Evolutionary conservation across 805 yeast species (phyloP).

Genomic region (Candida takata): DNA sequence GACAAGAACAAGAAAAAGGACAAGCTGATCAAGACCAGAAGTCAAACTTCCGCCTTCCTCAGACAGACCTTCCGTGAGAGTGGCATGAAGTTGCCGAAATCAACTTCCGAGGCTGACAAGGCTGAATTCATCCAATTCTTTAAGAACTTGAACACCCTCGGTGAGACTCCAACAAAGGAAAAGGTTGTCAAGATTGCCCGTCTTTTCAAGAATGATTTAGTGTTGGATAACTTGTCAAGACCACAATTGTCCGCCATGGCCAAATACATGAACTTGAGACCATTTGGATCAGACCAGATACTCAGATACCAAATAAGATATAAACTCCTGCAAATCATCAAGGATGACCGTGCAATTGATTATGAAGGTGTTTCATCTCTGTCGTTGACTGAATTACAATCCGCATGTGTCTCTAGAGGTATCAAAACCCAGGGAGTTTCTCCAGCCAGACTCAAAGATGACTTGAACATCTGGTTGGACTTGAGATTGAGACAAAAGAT

Average conservation of each 20-base stretch:
- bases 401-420: slow-evolving; percentile 92
- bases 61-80: slow-evolving; percentile 60
- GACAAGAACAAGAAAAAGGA: slow-evolving; percentile 54
- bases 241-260: slow-evolving; percentile 91
- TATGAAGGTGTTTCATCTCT: slow-evolving; percentile 89
- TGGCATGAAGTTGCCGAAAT: slow-evolving; percentile 61
- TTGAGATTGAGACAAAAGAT: slow-evolving; percentile 83
- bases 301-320: slow-evolving; percentile 91
- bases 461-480: slow-evolving; percentile 81
- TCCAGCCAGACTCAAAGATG: slow-evolving; percentile 77
- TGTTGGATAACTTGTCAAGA: slow-evolving; percentile 85
- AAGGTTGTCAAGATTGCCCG: slow-evolving; percentile 80
- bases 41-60: slow-evolving; percentile 53
- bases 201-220: slow-evolving; percentile 86
- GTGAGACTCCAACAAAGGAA: slow-evolving; percentile 56
- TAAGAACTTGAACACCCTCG: slow-evolving; percentile 56
- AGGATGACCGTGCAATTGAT: slow-evolving; percentile 86
- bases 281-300: slow-evolving; percentile 89
- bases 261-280: slow-evolving; percentile 81
- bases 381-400: slow-evolving; percentile 70
- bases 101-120: slow-evolving; percentile 64
- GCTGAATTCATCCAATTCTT: slow-evolving; percentile 75
- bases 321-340: slow-evolving; percentile 81
- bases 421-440: slow-evolving; percentile 73
- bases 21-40: slow-evolving; percentile 54